Evolutionary conservation across 2,329 filamentous ascomycete genomes (phyloP).

Genomic region (Venturia aucupariae): DNA sequence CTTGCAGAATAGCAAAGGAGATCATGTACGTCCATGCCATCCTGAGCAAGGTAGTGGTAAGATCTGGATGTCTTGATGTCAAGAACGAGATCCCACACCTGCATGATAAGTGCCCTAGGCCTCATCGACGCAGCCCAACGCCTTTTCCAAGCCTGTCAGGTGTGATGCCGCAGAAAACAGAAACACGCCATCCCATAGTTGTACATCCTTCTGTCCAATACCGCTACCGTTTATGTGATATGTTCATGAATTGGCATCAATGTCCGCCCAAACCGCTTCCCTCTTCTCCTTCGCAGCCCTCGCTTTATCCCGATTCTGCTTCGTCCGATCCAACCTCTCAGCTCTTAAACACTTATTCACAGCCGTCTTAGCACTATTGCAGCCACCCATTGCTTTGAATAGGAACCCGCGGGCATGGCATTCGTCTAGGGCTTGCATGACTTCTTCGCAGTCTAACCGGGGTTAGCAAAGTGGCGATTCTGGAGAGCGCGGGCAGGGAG

Average conservation of each 20-base stretch:
- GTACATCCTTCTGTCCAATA: background rate
- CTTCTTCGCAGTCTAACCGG: constrained; percentile 73
- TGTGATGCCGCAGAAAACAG: background rate
- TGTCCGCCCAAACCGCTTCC: constrained; percentile 68
- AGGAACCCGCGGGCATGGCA: constrained; percentile 90
- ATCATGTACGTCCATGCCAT: too few species aligned
- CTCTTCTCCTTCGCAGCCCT: constrained; percentile 62
- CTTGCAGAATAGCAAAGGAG: too few species aligned
- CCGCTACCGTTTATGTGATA: too few species aligned
- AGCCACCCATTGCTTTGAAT: constrained; percentile 83
- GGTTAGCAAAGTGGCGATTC: constrained; percentile 15
- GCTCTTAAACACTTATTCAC: constrained; percentile 78
- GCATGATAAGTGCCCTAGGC: background rate
- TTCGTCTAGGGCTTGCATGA: constrained; percentile 89
- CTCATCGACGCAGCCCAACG: background rate
- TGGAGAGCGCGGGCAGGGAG: constrained; percentile 4
- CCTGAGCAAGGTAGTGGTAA: background rate
- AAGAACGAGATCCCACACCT: background rate
- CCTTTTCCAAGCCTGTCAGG: background rate
- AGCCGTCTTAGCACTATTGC: constrained; percentile 74
- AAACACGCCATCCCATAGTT: background rate
- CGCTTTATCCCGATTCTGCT: constrained; percentile 62
- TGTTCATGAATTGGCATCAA: constrained; percentile 56
- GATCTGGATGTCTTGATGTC: background rate
- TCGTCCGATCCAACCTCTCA: constrained; percentile 70